A percentile compares a stretch with the other conserved stretches of the same genome.
Evolutionary conservation across 805 yeast genomes (phyloP).

Genomic region (Candida ipomoeae): DNA sequence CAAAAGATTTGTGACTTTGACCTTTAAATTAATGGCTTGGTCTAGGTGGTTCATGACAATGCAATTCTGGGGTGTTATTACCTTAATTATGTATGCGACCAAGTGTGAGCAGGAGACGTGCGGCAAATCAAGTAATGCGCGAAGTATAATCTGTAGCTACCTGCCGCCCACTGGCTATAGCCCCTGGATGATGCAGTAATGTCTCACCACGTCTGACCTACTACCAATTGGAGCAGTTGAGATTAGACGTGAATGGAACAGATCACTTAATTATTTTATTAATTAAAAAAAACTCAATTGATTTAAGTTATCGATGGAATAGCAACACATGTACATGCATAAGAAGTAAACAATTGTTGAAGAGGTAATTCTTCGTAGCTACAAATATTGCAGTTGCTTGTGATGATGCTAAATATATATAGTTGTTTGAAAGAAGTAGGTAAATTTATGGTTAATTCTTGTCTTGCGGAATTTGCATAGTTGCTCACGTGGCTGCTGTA

Average conservation of each 20-base stretch:
- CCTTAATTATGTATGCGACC: neutral
- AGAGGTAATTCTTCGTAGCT: neutral
- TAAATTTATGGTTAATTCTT: neutral
- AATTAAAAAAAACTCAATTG: neutral
- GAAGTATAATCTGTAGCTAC: neutral
- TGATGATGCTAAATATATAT: neutral
- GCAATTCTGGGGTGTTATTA: neutral
- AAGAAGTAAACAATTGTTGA: neutral
- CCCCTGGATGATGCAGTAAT: no score
- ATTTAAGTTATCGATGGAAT: neutral
- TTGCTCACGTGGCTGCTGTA: constrained; percentile 1
- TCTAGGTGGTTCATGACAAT: constrained; percentile 14
- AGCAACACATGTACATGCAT: neutral
- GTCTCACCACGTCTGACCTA: neutral
- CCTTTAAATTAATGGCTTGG: constrained; percentile 31
- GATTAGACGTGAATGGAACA: no score
- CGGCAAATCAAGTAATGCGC: constrained; percentile 1
- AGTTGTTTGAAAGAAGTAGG: no score
- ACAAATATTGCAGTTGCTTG: neutral
- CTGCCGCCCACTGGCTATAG: neutral
- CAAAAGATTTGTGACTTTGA: constrained; percentile 55
- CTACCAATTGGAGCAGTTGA: no score
- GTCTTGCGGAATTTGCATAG: neutral
- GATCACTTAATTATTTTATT: no score
- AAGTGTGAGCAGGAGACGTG: neutral